Conservation (phyloP, 768 basidiomycete genomes). For the Amanita phalloides region DNA sequence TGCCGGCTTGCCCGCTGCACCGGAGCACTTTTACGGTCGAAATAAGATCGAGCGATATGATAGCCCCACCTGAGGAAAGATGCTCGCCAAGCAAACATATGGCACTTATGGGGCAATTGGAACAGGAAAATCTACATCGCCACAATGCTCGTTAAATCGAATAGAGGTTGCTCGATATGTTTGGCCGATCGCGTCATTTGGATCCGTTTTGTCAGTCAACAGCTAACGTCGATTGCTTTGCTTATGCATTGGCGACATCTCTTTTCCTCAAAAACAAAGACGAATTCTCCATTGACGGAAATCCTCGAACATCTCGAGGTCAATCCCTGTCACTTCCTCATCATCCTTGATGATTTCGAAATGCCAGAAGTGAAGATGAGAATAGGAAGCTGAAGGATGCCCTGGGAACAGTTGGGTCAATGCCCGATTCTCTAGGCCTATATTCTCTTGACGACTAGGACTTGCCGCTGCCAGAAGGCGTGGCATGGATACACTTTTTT, state of each 20-base stretch:
- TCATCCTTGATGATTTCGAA: background rate
- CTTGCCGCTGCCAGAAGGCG: background rate
- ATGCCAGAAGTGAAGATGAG: background rate
- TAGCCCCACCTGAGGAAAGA: background rate
- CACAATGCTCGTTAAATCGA: background rate
- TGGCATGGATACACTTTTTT: background rate
- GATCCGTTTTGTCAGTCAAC: background rate
- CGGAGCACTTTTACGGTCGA: background rate
- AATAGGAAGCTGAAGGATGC: background rate
- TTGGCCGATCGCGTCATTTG: constrained; percentile 1
- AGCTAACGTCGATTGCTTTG: background rate
- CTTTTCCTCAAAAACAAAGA: background rate
- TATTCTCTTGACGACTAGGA: background rate
- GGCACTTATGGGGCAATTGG: background rate
- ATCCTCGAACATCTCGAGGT: background rate
- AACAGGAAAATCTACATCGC: background rate
- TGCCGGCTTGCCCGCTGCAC: background rate
- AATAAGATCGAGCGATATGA: background rate
- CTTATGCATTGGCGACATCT: background rate
- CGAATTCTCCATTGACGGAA: background rate
- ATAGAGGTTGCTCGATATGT: background rate
- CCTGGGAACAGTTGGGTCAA: background rate
- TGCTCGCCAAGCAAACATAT: background rate
- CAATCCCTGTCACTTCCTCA: background rate
- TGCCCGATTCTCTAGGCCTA: background rate